phyloP scores from a whole-genome alignment of 345 rosid species.

The Adansonia digitata region DNA sequence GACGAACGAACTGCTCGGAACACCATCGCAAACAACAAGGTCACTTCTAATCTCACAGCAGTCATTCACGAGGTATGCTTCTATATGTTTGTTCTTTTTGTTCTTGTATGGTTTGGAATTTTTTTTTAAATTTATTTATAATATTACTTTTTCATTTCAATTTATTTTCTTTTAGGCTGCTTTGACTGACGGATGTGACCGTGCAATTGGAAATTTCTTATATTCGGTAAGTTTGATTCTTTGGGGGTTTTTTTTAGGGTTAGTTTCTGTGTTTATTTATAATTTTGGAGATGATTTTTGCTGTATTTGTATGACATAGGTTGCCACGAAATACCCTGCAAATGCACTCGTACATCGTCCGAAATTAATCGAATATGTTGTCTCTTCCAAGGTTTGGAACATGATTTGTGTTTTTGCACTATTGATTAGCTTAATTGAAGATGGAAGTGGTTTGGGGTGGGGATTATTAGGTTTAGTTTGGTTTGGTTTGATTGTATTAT shows the following conservation, averaged over 20 bases:
- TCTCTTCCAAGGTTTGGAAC: conserved; percentile 54
- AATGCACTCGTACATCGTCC: conserved; percentile 84
- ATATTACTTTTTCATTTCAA: neutral
- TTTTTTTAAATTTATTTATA: neutral
- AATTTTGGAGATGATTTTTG: neutral
- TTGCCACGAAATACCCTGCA: conserved; percentile 72
- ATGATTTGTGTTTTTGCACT: neutral
- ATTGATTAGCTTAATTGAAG: neutral
- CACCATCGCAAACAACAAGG: conserved; percentile 79
- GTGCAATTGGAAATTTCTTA: conserved; percentile 71
- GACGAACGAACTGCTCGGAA: conserved; percentile 76
- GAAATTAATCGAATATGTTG: conserved; percentile 54
- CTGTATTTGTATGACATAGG: conserved; percentile 37
- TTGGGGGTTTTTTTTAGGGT: neutral
- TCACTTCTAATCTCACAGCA: conserved; percentile 73
- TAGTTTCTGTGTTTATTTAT: neutral
- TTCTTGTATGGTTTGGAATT: neutral
- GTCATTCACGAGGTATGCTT: conserved; percentile 72
- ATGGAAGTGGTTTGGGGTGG: neutral
- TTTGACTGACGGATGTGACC: conserved; percentile 76
- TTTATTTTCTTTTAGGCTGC: conserved; percentile 51
- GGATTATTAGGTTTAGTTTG: neutral
- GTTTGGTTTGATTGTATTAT: too few species aligned
- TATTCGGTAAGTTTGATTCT: conserved; percentile 72
- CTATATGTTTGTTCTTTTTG: neutral